These are phyloP conservation scores for Camelina sativa DNA, from an alignment of 345 rosid species.

Conservation along the genomic window DNA sequence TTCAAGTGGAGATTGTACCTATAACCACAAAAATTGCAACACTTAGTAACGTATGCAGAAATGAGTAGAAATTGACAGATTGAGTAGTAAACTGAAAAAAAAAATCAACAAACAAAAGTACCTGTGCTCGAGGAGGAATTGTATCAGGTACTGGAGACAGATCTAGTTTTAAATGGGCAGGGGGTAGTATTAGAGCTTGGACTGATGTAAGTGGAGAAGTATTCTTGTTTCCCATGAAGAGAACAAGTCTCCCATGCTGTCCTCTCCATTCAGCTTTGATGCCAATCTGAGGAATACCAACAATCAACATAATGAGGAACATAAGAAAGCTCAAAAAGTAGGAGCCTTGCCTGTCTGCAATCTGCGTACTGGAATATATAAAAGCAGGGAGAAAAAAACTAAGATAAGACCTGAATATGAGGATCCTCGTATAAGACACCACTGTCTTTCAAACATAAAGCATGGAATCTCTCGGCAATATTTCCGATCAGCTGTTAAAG, in stretches of 20 bases:
- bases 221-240: slow-evolving; percentile 98
- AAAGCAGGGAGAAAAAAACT: background rate
- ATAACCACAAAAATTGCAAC: slow-evolving; percentile 28
- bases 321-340: background rate
- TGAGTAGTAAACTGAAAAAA: background rate
- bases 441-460: slow-evolving; percentile 94
- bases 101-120: slow-evolving; percentile 12
- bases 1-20: slow-evolving; percentile 99
- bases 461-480: slow-evolving; percentile 81
- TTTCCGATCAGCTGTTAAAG: slow-evolving; percentile 82
- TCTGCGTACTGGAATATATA: background rate
- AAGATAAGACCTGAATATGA: slow-evolving; percentile 68
- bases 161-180: slow-evolving; percentile 84
- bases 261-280: slow-evolving; percentile 97
- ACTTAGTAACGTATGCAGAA: background rate
- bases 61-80: background rate
- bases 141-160: slow-evolving; percentile 92
- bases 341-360: background rate
- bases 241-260: slow-evolving; percentile 88
- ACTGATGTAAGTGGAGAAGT: slow-evolving; percentile 82
- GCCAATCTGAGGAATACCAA: slow-evolving; percentile 66
- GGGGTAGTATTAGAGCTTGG: slow-evolving; percentile 83
- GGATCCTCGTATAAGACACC: slow-evolving; percentile 97
- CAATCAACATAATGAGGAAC: slow-evolving; percentile 30
- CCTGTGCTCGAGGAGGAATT: slow-evolving; percentile 99